Conservation (phyloP, 1,284 basidiomycete species). For the Uromyces viciae-fabae region DNA sequence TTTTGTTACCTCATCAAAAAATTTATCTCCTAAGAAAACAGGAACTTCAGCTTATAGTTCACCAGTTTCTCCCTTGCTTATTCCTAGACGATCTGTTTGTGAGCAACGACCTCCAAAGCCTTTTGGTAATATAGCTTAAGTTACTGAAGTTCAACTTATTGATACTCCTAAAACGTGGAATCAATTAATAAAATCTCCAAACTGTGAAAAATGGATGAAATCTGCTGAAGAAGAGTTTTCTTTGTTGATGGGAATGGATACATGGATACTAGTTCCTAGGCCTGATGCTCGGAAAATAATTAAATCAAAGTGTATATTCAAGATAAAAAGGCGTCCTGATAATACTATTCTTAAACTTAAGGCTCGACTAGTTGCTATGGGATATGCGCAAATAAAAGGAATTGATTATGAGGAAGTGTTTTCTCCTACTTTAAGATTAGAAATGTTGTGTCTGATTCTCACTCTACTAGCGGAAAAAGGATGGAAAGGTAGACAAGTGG, state of each 20-base stretch:
- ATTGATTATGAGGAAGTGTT: neutral
- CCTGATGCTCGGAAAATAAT: neutral
- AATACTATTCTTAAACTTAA: neutral
- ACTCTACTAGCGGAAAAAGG: neutral
- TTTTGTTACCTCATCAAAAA: neutral
- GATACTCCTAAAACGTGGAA: conserved; percentile 17
- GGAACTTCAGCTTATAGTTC: neutral
- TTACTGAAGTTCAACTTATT: neutral
- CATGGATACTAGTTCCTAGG: neutral
- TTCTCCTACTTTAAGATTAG: neutral
- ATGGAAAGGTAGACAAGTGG: neutral
- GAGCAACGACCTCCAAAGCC: neutral
- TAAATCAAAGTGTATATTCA: conserved; percentile 6
- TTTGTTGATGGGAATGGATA: neutral
- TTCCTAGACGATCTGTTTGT: neutral
- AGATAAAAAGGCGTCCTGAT: neutral
- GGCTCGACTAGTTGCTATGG: conserved; percentile 7
- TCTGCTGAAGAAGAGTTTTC: neutral
- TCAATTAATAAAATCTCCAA: neutral
- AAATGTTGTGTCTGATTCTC: neutral
- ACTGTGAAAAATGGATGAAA: neutral
- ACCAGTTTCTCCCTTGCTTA: neutral
- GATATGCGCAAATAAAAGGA: neutral
- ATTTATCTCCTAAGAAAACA: neutral
- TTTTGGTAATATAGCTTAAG: neutral